Evolutionary conservation across 805 yeast genomes (phyloP).

Genomic region (Pichia eremophila): DNA sequence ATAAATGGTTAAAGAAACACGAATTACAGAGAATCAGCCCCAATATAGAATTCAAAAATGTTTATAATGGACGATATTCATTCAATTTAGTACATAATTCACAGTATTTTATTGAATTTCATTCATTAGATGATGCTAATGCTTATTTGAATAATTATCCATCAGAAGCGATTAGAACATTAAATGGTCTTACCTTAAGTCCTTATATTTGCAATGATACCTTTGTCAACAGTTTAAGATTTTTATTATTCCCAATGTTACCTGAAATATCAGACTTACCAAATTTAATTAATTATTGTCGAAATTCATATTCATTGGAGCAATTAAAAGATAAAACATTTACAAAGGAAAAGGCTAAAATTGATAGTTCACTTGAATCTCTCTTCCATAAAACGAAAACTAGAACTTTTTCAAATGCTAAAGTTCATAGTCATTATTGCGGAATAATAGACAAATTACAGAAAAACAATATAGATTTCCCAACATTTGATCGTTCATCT

Average conservation of each 20-base stretch:
- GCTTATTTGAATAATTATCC: neutral
- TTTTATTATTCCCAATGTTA: neutral
- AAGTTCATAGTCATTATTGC: neutral
- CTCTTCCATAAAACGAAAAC: neutral
- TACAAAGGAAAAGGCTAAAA: neutral
- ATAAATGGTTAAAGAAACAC: too few relatives aligned
- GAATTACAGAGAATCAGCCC: neutral
- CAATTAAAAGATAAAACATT: too few relatives aligned
- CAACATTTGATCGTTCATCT: conserved; percentile 2
- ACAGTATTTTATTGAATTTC: neutral
- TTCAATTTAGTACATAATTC: neutral
- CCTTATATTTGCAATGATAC: neutral
- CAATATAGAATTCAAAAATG: neutral
- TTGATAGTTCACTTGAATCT: neutral
- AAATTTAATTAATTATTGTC: too few relatives aligned
- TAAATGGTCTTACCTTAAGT: neutral
- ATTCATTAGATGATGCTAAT: neutral
- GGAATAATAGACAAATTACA: too few relatives aligned
- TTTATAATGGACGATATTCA: neutral
- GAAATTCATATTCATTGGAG: neutral
- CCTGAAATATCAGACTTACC: neutral
- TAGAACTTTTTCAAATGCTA: neutral
- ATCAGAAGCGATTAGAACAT: neutral
- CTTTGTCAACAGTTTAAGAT: neutral
- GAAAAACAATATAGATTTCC: neutral